Percentiles rank a stretch among this genome's conserved stretches.
These are phyloP conservation scores for Neonectria hederae DNA, from an alignment of 2,329 filamentous ascomycete genomes.

Conservation along the genomic window DNA sequence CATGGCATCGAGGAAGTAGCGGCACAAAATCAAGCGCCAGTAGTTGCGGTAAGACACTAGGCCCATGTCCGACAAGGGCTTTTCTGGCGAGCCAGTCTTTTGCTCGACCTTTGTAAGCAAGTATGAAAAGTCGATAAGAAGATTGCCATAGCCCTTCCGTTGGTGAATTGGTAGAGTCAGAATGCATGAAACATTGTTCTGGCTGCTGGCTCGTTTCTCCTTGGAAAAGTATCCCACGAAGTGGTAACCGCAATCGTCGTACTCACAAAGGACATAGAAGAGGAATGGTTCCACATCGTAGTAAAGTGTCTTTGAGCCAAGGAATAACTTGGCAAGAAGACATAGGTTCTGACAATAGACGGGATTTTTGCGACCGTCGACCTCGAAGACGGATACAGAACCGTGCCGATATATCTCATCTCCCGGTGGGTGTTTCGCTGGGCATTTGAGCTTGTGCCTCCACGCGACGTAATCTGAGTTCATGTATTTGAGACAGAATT, in stretches of 20 bases:
- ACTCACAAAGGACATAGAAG: constrained; percentile 97
- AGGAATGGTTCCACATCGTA: constrained; percentile 98
- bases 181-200: constrained; percentile 98
- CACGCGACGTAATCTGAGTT: constrained; percentile 98
- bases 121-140: constrained; percentile 98
- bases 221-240: constrained; percentile 99
- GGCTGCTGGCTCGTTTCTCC: constrained; percentile 92
- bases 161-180: constrained; percentile 95
- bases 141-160: constrained; percentile 94
- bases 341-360: constrained; percentile 99
- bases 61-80: constrained; percentile 97
- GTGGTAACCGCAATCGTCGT: constrained; percentile 90
- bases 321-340: constrained; percentile 92
- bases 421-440: constrained; percentile 94
- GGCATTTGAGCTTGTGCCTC: constrained; percentile 97
- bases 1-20: constrained; percentile 73
- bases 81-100: constrained; percentile 95
- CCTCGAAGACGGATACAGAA: constrained; percentile 94
- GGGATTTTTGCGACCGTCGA: constrained; percentile 95
- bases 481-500: constrained; percentile 99
- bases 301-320: constrained; percentile 98
- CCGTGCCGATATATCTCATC: constrained; percentile 97
- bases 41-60: constrained; percentile 97
- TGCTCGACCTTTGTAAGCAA: constrained; percentile 91
- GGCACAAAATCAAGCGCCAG: constrained; percentile 90